Conservation (phyloP, 345 rosid species). For the Moringa oleifera region DNA sequence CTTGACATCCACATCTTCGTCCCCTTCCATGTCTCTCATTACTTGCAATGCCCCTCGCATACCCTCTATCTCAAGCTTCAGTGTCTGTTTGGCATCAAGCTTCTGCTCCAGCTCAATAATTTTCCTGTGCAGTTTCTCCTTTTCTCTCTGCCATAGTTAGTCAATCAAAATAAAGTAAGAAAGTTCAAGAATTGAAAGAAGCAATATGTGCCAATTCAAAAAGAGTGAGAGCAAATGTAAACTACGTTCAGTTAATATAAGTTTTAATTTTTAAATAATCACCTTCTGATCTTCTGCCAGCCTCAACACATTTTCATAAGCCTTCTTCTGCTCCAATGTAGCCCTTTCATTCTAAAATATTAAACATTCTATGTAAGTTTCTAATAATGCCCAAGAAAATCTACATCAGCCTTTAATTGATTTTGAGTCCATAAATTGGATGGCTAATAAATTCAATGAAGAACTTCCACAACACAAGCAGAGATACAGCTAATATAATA, state of each 20-base stretch:
- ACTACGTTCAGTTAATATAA: too few relatives aligned
- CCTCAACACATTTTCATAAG: conserved; percentile 36
- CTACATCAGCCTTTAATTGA: neutral
- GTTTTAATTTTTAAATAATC: too few relatives aligned
- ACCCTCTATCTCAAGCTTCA: conserved; percentile 66
- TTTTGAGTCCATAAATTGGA: neutral
- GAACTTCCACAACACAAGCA: too few relatives aligned
- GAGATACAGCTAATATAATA: neutral
- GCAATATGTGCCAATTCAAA: neutral
- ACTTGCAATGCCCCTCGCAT: conserved; percentile 44
- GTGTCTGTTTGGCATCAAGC: conserved; percentile 56
- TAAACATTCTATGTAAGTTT: too few relatives aligned
- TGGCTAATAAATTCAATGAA: too few relatives aligned
- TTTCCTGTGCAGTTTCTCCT: conserved; percentile 42
- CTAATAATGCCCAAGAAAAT: too few relatives aligned
- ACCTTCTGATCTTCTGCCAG: conserved; percentile 64
- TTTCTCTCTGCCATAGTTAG: conserved; percentile 42
- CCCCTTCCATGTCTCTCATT: conserved; percentile 53
- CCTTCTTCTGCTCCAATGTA: conserved; percentile 60
- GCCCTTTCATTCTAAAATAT: conserved; percentile 60
- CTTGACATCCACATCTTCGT: conserved; percentile 30
- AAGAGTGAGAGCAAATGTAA: neutral
- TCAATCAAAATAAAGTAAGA: conserved; percentile 9
- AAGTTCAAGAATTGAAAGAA: neutral
- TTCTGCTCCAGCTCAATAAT: conserved; percentile 40